A percentile compares a stretch with the other conserved stretches of the same genome.
These are phyloP conservation scores for Syzygium syzygioides DNA, from an alignment of 441 rosid genomes.

Conservation along the genomic window DNA sequence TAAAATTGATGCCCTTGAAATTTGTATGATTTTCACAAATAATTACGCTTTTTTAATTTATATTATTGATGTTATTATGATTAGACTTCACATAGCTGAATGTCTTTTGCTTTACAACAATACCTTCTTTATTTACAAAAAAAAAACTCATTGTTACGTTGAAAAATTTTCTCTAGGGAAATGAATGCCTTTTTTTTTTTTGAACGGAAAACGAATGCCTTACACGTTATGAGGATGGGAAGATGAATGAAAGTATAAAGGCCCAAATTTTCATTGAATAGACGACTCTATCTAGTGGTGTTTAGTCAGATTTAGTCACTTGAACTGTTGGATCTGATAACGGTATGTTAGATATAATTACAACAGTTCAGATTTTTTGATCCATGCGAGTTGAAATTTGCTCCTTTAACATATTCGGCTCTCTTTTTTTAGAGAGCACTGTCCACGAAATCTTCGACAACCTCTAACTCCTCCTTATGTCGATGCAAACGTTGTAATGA, in stretches of 20 bases:
- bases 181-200: not conserved
- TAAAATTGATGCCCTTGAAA: not conserved
- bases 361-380: not conserved
- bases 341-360: not conserved
- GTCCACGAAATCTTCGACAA: not conserved
- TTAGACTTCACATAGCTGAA: accelerated
- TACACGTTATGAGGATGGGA: not conserved
- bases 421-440: not conserved
- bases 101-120: not conserved
- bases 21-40: not conserved
- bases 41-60: not conserved
- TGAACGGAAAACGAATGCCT: not conserved
- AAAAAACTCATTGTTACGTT: not conserved
- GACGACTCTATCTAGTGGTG: not conserved
- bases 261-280: not conserved
- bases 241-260: not conserved
- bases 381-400: not conserved
- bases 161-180: not conserved
- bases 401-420: not conserved
- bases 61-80: not conserved
- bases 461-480: not conserved
- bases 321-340: not conserved
- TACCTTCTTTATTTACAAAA: not conserved
- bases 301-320: not conserved
- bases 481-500: not conserved